Evolutionary conservation across 169 alveolate genomes (phyloP).

Genomic region (Plasmodium chabaudi): DNA sequence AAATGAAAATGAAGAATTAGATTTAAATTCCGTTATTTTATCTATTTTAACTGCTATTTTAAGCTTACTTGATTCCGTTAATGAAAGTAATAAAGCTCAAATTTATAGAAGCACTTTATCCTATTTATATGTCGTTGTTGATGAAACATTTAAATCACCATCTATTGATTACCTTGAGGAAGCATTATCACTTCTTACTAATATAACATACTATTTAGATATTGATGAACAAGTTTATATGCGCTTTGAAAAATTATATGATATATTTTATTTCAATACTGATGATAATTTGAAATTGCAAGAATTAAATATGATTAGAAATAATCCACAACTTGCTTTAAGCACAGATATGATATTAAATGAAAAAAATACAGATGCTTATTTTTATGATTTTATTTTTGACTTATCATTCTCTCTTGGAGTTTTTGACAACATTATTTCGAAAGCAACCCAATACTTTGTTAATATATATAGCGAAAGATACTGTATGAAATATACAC

Average conservation of each 20-base stretch:
- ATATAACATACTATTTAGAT: slow-evolving; percentile 56
- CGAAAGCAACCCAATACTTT: slow-evolving; percentile 48
- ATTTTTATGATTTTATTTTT: slow-evolving; percentile 59
- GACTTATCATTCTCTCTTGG: slow-evolving; percentile 63
- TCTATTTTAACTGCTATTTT: slow-evolving; percentile 56
- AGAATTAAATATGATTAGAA: slow-evolving; percentile 35
- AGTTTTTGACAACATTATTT: slow-evolving; percentile 56
- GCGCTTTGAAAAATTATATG: slow-evolving; percentile 69
- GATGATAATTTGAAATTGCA: slow-evolving; percentile 43
- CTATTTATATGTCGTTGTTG: slow-evolving; percentile 53
- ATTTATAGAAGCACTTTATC: slow-evolving; percentile 51
- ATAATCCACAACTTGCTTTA: slow-evolving; percentile 46
- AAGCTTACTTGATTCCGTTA: slow-evolving; percentile 63
- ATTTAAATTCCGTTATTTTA: slow-evolving; percentile 41
- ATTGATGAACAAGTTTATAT: slow-evolving; percentile 62
- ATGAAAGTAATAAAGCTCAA: slow-evolving; percentile 55
- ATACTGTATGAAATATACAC: slow-evolving; percentile 58
- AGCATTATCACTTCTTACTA: slow-evolving; percentile 58
- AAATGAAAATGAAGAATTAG: slow-evolving; percentile 70
- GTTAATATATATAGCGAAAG: slow-evolving; percentile 49
- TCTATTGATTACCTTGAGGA: slow-evolving; percentile 69
- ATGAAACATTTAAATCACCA: slow-evolving; percentile 73
- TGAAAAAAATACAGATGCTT: slow-evolving; percentile 56
- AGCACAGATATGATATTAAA: slow-evolving; percentile 39
- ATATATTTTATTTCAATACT: slow-evolving; percentile 66